Base-by-base conservation (phyloP, 2,329 filamentous ascomycete genomes). In the Alternaria triticina region DNA sequence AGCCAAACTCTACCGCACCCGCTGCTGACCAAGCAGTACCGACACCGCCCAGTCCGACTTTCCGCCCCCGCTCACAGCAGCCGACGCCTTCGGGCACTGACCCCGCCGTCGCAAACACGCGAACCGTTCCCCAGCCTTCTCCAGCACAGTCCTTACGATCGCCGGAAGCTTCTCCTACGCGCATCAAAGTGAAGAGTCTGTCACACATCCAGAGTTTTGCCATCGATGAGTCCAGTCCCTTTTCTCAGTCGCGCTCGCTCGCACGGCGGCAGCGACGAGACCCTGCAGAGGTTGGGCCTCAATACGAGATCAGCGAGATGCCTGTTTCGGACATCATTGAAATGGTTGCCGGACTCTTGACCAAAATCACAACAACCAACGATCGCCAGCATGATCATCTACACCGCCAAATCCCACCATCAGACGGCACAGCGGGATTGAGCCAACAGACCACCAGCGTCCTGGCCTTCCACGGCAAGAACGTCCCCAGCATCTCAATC, bases 301-400 rank as follows among this genome's bases (percentile, higher is more conserved):
- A 90, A 77, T 99, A 97, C 79, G 96, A 98, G 80, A 97, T 99
- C 73, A 97, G 94, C 82, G 92, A 89, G 57, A 98, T 99, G 95
- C 96, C 96, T 56, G 96, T 98, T 59, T 89, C 91, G 69, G 95
- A 99, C 77, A 93, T 99, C 71, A 99, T 99, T 77, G 95, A 98
- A 81, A 98, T 99, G 96, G 96, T 99, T 5, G 96, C 96, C 5
- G 96, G 94, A 7, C 86, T 99, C 23, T 85, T 99, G 66, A 97
- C 95, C 60, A 98, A 98, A 80, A 99, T 99, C 73, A 98, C 96
- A 6, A 93, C 93, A 4, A 97, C 95, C 61, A 99, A 99, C 77
- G 96, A 99, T 78, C 84, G 91, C 55, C 94, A 98, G 78, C 95
- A 98, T 80, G 93, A 97, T 77, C 92, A 94, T 67, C 82, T 97